Conservation (phyloP, 169 alveolate genomes). For the Hammondia hammondi region DNA sequence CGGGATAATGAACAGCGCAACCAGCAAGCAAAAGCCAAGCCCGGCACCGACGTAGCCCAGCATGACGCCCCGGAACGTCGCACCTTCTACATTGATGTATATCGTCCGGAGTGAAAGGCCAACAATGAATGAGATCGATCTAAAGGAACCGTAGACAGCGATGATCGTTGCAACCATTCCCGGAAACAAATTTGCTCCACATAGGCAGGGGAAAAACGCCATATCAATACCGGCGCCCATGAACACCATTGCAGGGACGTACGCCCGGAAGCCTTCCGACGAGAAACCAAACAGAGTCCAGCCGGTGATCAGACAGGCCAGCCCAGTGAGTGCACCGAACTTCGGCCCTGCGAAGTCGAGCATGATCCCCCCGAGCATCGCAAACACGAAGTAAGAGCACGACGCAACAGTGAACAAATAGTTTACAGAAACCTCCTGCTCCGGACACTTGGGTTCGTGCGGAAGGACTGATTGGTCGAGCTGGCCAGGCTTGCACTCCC, state of each 20-base stretch:
- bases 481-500: constrained; percentile 27
- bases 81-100: neutral
- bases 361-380: constrained; percentile 39
- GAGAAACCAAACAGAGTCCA: constrained; percentile 42
- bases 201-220: constrained; percentile 59
- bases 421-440: constrained; percentile 39
- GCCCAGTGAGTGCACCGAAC: neutral
- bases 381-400: constrained; percentile 20
- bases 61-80: constrained; percentile 17
- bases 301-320: neutral
- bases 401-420: constrained; percentile 11
- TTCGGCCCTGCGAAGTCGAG: constrained; percentile 46
- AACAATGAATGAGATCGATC: constrained; percentile 31
- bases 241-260: constrained; percentile 21
- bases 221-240: constrained; percentile 41
- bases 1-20: constrained; percentile 25
- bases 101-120: constrained; percentile 32
- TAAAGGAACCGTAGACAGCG: constrained; percentile 31
- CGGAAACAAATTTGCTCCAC: constrained; percentile 52
- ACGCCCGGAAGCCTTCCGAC: neutral
- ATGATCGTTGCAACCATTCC: constrained; percentile 6
- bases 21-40: neutral
- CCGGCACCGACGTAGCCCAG: constrained; percentile 34
- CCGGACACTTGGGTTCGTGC: constrained; percentile 36
- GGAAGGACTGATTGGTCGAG: neutral